A percentile compares a stretch with the other conserved stretches of the same genome.
Conservation (phyloP, 2,329 filamentous ascomycete species). For the Stemphylium beticola region DNA sequence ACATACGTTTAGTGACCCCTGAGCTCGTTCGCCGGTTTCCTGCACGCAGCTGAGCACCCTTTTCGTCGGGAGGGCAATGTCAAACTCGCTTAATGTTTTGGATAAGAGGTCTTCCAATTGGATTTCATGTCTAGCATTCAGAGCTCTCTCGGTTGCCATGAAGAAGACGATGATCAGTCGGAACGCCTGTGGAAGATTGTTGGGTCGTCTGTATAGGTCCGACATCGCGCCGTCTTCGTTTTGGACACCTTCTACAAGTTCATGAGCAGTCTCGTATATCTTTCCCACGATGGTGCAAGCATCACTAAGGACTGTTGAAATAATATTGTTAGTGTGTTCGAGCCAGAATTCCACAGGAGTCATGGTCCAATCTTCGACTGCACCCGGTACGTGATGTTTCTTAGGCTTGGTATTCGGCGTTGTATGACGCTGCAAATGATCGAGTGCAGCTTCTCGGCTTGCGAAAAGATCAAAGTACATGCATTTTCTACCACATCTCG, state of each 20-base stretch:
- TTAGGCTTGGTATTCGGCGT: no score
- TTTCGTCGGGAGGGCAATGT: no score
- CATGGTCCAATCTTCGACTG: no score
- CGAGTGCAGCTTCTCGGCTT: no score
- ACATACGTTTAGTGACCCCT: conserved; percentile 15
- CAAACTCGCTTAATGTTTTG: no score
- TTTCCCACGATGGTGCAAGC: conserved; percentile 15
- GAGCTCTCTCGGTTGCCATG: conserved; percentile 34
- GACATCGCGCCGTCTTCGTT: conserved; percentile 34
- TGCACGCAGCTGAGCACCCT: no score
- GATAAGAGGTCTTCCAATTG: no score
- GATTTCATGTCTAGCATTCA: no score
- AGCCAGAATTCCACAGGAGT: conserved; percentile 24
- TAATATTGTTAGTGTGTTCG: conserved; percentile 28
- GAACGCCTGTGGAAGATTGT: conserved; percentile 29
- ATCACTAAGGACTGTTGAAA: conserved; percentile 22
- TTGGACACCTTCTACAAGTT: conserved; percentile 37
- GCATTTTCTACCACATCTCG: no score
- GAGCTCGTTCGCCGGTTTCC: conserved; percentile 20
- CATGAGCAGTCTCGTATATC: conserved; percentile 20
- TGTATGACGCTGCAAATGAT: no score
- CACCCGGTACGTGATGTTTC: no score
- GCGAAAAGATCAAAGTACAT: no score
- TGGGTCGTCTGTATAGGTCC: conserved; percentile 32
- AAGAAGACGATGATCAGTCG: conserved; percentile 32